These are phyloP conservation scores for Lactuca sativa DNA, from an alignment of 129 eudicot genomes.

Conservation along the genomic window DNA sequence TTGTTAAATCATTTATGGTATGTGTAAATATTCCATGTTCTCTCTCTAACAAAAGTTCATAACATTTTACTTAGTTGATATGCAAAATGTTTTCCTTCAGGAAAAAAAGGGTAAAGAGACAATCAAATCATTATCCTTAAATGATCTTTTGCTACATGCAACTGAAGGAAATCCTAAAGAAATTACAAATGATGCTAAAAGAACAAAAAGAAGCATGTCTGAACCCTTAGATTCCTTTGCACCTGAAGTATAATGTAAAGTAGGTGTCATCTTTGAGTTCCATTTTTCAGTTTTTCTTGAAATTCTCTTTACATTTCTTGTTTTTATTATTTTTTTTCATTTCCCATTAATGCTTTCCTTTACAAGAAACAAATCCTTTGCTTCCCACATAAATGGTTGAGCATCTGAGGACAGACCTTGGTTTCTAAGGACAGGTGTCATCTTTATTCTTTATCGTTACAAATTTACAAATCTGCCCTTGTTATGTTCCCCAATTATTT, in stretches of 20 bases:
- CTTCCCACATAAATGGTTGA: conserved; percentile 66
- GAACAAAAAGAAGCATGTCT: conserved; percentile 44
- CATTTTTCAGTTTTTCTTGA: neutral
- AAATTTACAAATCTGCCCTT: neutral
- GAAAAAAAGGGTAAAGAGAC: conserved; percentile 34
- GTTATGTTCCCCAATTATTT: neutral
- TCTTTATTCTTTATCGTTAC: conserved; percentile 7
- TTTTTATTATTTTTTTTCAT: too few species aligned
- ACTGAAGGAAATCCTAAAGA: conserved; percentile 29
- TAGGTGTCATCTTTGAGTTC: conserved; percentile 34
- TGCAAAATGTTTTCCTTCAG: conserved; percentile 47
- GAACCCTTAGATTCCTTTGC: conserved; percentile 50
- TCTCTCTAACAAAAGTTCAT: conserved; percentile 11
- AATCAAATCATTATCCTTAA: conserved; percentile 41
- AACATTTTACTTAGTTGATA: conserved; percentile 5
- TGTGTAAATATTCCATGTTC: conserved; percentile 27
- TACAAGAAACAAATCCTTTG: conserved; percentile 66
- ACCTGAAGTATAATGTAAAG: conserved; percentile 53
- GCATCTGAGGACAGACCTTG: conserved; percentile 70
- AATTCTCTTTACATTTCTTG: neutral
- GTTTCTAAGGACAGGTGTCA: conserved; percentile 78
- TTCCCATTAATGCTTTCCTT: conserved; percentile 1
- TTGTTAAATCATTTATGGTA: conserved; percentile 54
- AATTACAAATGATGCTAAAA: conserved; percentile 36
- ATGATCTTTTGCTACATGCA: conserved; percentile 52